Evolutionary conservation across 257 asterid genomes (phyloP), one percentile per base, ranked within the genome.

Genomic region (Plantago elongata): DNA sequence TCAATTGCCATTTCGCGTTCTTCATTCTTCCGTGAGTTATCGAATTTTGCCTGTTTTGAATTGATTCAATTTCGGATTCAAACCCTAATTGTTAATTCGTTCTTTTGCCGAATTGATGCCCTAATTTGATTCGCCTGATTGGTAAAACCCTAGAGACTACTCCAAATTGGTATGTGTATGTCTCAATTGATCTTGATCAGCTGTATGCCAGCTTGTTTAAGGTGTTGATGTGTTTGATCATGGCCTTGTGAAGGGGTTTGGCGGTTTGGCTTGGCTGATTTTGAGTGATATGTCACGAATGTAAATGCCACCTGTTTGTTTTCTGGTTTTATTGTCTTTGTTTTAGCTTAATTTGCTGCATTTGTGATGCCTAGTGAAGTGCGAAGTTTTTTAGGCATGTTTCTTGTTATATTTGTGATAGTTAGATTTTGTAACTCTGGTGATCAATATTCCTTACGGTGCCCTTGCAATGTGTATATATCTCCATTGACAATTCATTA

Each of bases 121-220:
- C 67, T 63, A 69, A 54, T 69, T 56, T 34, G 62, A 38, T 65
- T 72, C 16, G 79, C 78, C 82, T 62, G 76, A 76, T 57, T 77
- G 67, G 48, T 65, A 67, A 73, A 77, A 67, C 83, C 83, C 81
- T 74, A 74, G 71, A 74, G 69, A 15, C 29, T 44, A 3, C 50
- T 50, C 3, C n/a, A 29, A 17, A 34, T 40, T 54, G 4, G 12
- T 56, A 59, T 22, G 37, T 45, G 52, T 67, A 63, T 40, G 17
- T 58, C 22, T 11, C 34, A 66, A 47, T 71, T 65, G 18, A 63
- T 37, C 51, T 34, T 44, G 46, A 12, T 74, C 42, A 17, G 42
- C 13, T 46, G 14, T 54, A 15, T 57, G 47, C 29, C 29, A 50
- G 27, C 51, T 61, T 68, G 34, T 57, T 55, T 54, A 15, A n/a